A percentile compares a stretch with the other conserved stretches of the same genome.
These are phyloP conservation scores for Scutellaria barbata DNA, from an alignment of 257 asterid genomes.

Conservation along the genomic window DNA sequence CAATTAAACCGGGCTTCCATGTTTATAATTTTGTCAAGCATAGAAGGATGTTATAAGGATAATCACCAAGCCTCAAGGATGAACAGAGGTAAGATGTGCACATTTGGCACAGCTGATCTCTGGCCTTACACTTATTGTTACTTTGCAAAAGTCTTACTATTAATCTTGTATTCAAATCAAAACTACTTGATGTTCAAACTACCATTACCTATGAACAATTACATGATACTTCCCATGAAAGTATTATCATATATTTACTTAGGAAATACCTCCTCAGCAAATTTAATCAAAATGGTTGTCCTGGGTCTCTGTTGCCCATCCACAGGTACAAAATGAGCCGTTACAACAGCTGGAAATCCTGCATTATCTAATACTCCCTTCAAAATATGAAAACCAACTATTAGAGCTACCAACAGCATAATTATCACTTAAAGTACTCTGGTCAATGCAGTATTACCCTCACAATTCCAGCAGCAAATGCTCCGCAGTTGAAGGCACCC, in stretches of 20 bases:
- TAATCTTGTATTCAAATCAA: too few species aligned
- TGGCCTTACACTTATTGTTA: too few species aligned
- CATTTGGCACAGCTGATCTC: too few species aligned
- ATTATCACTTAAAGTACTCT: slow-evolving; percentile 10
- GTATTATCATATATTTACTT: not conserved
- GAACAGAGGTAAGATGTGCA: too few species aligned
- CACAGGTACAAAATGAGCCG: slow-evolving; percentile 96
- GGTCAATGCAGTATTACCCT: slow-evolving; percentile 54
- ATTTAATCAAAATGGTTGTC: slow-evolving; percentile 94
- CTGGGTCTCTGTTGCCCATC: slow-evolving; percentile 94
- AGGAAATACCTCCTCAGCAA: slow-evolving; percentile 82
- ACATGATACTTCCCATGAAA: too few species aligned
- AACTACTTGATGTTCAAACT: too few species aligned
- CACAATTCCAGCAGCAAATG: slow-evolving; percentile 96
- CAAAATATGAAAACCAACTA: slow-evolving; percentile 35
- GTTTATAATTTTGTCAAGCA: too few species aligned
- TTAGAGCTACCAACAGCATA: not conserved
- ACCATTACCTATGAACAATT: too few species aligned
- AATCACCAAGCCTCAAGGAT: too few species aligned
- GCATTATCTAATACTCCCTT: slow-evolving; percentile 95
- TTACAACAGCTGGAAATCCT: slow-evolving; percentile 93
- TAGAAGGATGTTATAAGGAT: too few species aligned
- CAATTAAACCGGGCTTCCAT: too few species aligned
- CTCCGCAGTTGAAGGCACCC: slow-evolving; percentile 99
- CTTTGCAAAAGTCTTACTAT: too few species aligned